phyloP scores from a whole-genome alignment of 768 basidiomycete species.

The Termitomyces sp. region DNA sequence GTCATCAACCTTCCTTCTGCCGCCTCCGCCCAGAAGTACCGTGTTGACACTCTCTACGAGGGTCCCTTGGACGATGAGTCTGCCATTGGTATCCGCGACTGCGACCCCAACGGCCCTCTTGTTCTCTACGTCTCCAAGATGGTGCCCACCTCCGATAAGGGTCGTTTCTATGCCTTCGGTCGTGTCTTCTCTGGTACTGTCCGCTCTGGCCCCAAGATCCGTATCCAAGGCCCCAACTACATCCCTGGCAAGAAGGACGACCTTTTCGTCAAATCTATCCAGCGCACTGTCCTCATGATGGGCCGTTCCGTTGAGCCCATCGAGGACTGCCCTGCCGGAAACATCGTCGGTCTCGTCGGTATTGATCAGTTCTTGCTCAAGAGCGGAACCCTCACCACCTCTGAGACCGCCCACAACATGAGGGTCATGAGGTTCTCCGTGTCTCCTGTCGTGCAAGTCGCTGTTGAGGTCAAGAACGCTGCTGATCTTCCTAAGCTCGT shows the following conservation, averaged over 20 bases:
- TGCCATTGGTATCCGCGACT: constrained; percentile 96
- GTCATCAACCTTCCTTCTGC: constrained; percentile 99
- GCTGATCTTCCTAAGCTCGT: constrained; percentile 98
- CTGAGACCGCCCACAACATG: constrained; percentile 99
- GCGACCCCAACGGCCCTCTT: constrained; percentile 93
- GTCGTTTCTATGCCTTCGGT: constrained; percentile 99
- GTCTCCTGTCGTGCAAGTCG: constrained; percentile 96
- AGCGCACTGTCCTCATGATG: constrained; percentile 99
- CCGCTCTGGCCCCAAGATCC: constrained; percentile 93
- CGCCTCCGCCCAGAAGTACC: constrained; percentile 93
- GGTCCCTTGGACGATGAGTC: constrained; percentile 99
- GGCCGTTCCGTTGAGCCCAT: constrained; percentile 96
- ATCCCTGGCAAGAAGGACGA: constrained; percentile 98
- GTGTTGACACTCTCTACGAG: constrained; percentile 99
- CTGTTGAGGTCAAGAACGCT: constrained; percentile 99
- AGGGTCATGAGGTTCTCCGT: constrained; percentile 99
- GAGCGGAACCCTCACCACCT: constrained; percentile 94
- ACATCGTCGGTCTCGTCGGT: constrained; percentile 98
- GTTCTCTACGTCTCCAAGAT: constrained; percentile 99
- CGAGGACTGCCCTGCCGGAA: constrained; percentile 97
- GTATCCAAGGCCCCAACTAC: constrained; percentile 99
- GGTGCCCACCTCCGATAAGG: constrained; percentile 99
- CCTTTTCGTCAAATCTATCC: constrained; percentile 94
- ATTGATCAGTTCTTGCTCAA: constrained; percentile 99
- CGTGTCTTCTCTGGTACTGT: constrained; percentile 99